Evolutionary conservation across 192 early-diverging fungal genomes (phyloP), one percentile per base, ranked within the genome.

Genomic region (Coemansia sp.): DNA sequence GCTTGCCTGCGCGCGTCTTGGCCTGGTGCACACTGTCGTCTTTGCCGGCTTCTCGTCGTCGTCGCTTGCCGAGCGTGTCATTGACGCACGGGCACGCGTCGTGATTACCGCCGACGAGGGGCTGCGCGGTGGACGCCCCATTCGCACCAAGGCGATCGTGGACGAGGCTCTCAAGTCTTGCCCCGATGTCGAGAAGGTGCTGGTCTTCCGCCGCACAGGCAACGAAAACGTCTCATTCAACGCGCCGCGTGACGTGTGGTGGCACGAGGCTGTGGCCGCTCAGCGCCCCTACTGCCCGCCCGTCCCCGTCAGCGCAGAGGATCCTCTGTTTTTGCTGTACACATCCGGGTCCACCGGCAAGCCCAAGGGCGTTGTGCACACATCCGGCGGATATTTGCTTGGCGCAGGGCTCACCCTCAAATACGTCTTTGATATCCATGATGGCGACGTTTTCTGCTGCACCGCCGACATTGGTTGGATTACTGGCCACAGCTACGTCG

Each of bases 1-100:
- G 89, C 85, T 98, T 30, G 96, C 96, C 30, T 98, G 96, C 73
- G 93, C 95, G 6, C 84, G 94, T 32, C 88, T 98, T 47, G 94
- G 96, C 51, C 86, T 91, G 7, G 82, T 97, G 19, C 96, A 98
- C 85, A 89, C 89, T 21, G 96, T 98, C 48, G 89, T 98, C 62
- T 98, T 98, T 86, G 96, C 96, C 8, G 96, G 96, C 30, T 98
- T 98, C 83, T 94, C 92, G 38, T 86, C 95, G 44, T 90, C 93
- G 31, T 92, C 94, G 7, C 84, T 98, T 23, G 89, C 93, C 47
- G 94, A 96, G 82, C 93, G 96, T 70, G 90, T 98, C 48, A 70
- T 84, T 25, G 95, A 98, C 60, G 90, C 90, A 49, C 76, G 82
- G 47, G 90, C 90, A 61, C 86, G 85, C 62, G 59, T 98, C 21